Base-by-base conservation (phyloP, 306 rosid genomes). In the Rosa chinensis region DNA sequence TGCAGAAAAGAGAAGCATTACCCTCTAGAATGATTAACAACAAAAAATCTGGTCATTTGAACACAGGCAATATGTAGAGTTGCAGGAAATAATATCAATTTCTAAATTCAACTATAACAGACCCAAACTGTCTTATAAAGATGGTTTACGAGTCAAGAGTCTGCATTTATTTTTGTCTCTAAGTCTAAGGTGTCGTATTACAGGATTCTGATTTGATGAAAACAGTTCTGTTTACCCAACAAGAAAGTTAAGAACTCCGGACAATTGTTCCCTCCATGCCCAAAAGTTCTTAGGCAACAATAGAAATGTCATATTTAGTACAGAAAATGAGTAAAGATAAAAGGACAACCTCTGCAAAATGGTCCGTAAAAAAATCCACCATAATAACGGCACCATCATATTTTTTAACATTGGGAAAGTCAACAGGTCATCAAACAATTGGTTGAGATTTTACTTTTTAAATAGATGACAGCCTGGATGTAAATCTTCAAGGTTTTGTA, bases 181-280 rank as follows among this genome's bases (percentile, higher is more conserved):
- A 49, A 32, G 23, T 49, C 62, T 49, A 72, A 35, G 52, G 32
- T 20, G 5, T 68, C 16, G 7, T 47, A 49, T 72, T 49, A 49
- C 43, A 32, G 32, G 75, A 72, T 72, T 72, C 59, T 71, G 43
- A 28, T 12, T 72, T 49, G 13, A 17, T 32, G 62, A 72, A 14
- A 32, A 64, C 17, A 62, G 37, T 28, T 64, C 4, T 14, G 8
- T 35, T 64, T 13, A 32, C 45, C 4, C n/a, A 17, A 16, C 21
- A 37, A 7, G 7, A 62, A 62, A 62, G 10, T 16, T 72, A 16
- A 72, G 44, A 50, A 8, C 49, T n/a, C 28, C 10, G 8, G 16
- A 66, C 45, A 66, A 16, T 28, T 63, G 25, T 66, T 10, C 48
- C 48, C 14, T 67, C 49, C 43, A 23, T 8, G 70, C 70, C 44